phyloP scores from a whole-genome alignment of 192 early-diverging fungal genomes.

The Coemansia sp. region DNA sequence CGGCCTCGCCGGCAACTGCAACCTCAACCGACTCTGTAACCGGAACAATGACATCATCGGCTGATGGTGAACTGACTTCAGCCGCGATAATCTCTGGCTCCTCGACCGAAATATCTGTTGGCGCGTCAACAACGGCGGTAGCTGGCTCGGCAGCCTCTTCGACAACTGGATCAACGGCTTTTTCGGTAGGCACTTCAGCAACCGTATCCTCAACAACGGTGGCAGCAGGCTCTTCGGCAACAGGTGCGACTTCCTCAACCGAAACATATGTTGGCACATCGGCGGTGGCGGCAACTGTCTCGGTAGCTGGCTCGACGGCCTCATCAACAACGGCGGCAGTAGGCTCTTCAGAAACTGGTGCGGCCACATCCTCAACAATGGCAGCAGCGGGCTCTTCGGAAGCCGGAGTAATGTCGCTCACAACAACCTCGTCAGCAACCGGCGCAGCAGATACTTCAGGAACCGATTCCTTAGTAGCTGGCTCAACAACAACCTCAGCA shows the following conservation, averaged over 20 bases:
- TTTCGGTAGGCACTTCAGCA: neutral
- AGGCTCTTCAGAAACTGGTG: neutral
- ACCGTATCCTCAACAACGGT: conserved; percentile 1
- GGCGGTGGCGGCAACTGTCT: neutral
- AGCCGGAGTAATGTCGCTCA: neutral
- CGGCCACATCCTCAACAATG: neutral
- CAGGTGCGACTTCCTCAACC: neutral
- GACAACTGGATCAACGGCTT: neutral
- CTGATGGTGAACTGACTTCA: neutral
- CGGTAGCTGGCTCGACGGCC: neutral
- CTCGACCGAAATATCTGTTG: neutral
- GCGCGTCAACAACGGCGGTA: neutral
- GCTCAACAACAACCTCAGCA: neutral
- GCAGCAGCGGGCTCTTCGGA: neutral
- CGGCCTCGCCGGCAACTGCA: neutral
- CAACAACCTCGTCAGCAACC: neutral
- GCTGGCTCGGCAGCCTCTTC: neutral
- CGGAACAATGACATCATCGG: neutral
- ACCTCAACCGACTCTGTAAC: neutral
- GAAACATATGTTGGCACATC: conserved; percentile 1
- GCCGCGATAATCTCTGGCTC: neutral
- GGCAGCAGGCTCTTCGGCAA: neutral
- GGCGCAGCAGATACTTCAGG: neutral
- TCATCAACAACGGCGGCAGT: neutral
- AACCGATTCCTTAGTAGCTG: neutral